Conservation (phyloP, 75 land plant genomes). For the Pinus tabuliformis region DNA sequence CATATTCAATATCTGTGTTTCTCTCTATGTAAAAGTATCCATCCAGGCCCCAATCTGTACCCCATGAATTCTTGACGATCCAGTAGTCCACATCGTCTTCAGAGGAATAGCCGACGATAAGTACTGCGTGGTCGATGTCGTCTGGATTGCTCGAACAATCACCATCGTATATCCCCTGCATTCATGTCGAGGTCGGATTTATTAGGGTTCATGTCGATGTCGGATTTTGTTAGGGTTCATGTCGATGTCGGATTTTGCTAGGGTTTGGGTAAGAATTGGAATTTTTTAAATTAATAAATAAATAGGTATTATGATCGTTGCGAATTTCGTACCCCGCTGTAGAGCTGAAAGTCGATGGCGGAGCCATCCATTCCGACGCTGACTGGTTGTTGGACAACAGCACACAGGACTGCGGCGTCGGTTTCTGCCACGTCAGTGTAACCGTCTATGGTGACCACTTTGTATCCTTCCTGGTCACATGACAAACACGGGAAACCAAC, state of each 20-base stretch:
- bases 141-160: conserved; percentile 35
- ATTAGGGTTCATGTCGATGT: neutral
- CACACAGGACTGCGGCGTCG: conserved; percentile 43
- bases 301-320: too few species aligned
- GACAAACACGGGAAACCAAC: too few species aligned
- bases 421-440: conserved; percentile 43
- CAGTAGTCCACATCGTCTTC: conserved; percentile 42
- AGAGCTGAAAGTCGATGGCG: conserved; percentile 53
- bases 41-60: conserved; percentile 50
- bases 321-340: conserved; percentile 31
- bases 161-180: conserved; percentile 54
- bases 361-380: conserved; percentile 64
- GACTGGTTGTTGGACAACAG: conserved; percentile 41
- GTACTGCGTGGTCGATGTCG: conserved; percentile 61
- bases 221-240: neutral
- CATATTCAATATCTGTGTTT: conserved; percentile 18
- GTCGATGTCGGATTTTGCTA: neutral
- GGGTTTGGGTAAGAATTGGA: neutral
- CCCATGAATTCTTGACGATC: conserved; percentile 76
- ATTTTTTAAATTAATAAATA: neutral
- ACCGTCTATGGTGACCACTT: conserved; percentile 50
- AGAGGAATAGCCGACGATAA: conserved; percentile 54
- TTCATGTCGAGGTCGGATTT: neutral
- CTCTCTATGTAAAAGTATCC: conserved; percentile 43
- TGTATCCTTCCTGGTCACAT: conserved; percentile 33